Conservation (phyloP, 2,329 filamentous ascomycete species). For the Hysterium pulicare region DNA sequence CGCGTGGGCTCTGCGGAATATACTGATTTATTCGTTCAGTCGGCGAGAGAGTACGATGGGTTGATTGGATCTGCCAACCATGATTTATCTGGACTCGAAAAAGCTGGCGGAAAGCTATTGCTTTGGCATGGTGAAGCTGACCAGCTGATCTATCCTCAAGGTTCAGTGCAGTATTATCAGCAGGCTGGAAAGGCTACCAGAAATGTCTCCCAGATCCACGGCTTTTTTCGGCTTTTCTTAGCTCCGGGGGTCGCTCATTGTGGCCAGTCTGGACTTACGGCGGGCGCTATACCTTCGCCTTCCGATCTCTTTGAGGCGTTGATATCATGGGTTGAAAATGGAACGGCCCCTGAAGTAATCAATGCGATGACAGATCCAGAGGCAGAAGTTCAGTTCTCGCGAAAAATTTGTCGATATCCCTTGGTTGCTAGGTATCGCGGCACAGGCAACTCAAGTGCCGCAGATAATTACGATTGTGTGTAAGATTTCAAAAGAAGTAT, state of each 20-base stretch:
- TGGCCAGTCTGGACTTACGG: too few relatives aligned
- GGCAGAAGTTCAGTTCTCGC: too few relatives aligned
- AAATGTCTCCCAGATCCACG: background rate
- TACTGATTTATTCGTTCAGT: too few relatives aligned
- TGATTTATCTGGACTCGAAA: conserved; percentile 36
- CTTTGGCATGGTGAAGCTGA: conserved; percentile 38
- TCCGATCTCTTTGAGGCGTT: background rate
- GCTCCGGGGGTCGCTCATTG: background rate
- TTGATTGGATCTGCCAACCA: too few relatives aligned
- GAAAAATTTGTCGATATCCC: too few relatives aligned
- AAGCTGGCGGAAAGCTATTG: conserved; percentile 40
- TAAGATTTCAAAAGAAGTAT: too few relatives aligned
- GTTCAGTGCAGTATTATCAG: conserved; percentile 3
- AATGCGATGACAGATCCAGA: background rate
- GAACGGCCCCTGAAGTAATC: background rate
- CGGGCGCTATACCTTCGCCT: background rate
- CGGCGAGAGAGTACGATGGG: too few relatives aligned
- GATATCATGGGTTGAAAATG: background rate
- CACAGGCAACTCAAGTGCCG: too few relatives aligned
- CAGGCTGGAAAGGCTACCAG: too few relatives aligned
- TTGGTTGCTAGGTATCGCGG: too few relatives aligned
- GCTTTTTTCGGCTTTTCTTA: background rate
- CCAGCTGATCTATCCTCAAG: conserved; percentile 1
- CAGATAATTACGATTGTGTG: too few relatives aligned
- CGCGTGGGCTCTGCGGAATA: conserved; percentile 26